Conservation (phyloP, 2,329 filamentous ascomycete genomes). For the Pseudocercospora pini-densiflorae region DNA sequence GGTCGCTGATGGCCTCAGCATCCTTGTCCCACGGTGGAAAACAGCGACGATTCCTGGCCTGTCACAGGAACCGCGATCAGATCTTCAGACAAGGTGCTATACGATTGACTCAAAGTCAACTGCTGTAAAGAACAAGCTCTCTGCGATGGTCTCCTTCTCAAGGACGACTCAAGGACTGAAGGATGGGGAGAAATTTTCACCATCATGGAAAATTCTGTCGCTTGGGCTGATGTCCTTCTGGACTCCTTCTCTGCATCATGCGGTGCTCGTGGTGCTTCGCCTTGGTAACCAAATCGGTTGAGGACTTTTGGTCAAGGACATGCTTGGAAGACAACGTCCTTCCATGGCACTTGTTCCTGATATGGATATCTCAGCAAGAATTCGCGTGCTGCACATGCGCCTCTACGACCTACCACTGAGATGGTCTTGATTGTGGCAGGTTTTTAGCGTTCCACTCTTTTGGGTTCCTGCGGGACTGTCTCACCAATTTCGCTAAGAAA, state of each 20-base stretch:
- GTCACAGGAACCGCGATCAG: not conserved
- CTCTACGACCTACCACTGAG: too few relatives aligned
- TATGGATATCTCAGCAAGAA: not conserved
- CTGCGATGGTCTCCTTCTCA: not conserved
- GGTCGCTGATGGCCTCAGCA: not conserved
- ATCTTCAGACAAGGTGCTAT: not conserved
- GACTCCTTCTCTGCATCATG: not conserved
- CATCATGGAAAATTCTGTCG: not conserved
- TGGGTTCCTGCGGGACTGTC: too few relatives aligned
- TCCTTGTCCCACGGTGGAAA: not conserved
- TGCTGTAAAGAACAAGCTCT: not conserved
- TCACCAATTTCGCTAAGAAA: too few relatives aligned
- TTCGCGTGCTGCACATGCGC: not conserved
- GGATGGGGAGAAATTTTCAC: not conserved
- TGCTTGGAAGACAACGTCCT: not conserved
- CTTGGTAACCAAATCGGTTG: not conserved
- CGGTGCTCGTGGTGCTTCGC: not conserved
- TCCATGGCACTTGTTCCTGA: not conserved
- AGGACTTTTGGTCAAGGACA: not conserved
- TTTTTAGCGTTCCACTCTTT: too few relatives aligned
- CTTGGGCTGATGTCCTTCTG: not conserved
- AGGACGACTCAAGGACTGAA: not conserved
- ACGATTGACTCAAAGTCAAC: slow-evolving; percentile 1
- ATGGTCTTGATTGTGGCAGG: too few relatives aligned
- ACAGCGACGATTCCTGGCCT: not conserved